These are phyloP conservation scores for Acorus calamus DNA, from an alignment of 106 monocot species.

Conservation along the genomic window DNA sequence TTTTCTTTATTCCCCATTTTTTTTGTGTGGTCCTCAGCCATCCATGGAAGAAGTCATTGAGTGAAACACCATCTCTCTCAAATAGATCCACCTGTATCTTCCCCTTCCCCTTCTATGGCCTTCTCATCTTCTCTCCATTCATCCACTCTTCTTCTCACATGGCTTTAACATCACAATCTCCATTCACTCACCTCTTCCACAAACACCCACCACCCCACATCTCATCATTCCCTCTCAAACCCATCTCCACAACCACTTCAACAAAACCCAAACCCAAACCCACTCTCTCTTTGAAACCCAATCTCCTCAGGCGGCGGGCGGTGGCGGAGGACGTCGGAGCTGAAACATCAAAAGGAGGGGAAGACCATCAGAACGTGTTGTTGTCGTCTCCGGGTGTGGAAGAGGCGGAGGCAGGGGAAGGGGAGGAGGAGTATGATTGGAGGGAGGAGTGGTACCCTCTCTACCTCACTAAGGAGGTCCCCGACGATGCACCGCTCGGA, in stretches of 20 bases:
- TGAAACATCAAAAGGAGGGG: no score
- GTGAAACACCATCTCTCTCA: no score
- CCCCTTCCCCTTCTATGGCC: neutral
- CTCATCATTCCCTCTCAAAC: neutral
- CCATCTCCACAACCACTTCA: neutral
- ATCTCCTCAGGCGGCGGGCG: slow-evolving; percentile 1
- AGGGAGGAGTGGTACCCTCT: slow-evolving; percentile 78
- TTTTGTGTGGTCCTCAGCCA: no score
- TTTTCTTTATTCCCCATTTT: no score
- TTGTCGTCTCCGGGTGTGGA: slow-evolving; percentile 26
- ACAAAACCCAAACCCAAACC: no score
- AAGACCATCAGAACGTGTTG: slow-evolving; percentile 12
- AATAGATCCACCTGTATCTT: neutral
- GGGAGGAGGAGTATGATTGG: slow-evolving; percentile 50
- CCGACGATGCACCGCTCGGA: slow-evolving; percentile 52
- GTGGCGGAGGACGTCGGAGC: slow-evolving; percentile 18
- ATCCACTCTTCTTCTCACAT: neutral
- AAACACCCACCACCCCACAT: neutral
- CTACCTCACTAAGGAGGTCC: slow-evolving; percentile 45
- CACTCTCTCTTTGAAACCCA: no score
- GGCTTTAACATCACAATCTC: neutral
- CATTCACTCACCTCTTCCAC: no score
- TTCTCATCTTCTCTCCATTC: neutral
- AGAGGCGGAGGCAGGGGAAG: neutral
- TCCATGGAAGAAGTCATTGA: no score